Evolutionary conservation across 1,284 basidiomycete species (phyloP), one percentile per base, ranked within the genome.

Genomic region (Malassezia sympodialis): DNA sequence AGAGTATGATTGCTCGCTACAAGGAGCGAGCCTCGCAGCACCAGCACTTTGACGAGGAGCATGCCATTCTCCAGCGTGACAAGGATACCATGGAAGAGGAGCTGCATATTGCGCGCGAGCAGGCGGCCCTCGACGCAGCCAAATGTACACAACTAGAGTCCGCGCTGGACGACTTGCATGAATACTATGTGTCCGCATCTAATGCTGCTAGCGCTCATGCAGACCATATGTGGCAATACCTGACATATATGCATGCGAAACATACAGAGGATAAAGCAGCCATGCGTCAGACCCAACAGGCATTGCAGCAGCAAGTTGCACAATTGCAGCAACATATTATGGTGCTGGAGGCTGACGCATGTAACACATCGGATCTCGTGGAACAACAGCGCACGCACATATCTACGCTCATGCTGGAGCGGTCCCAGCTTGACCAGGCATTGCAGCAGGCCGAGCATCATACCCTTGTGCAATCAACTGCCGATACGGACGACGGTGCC

Each of bases 21-120:
- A 56, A 56, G 30, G 48, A 56, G 27, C 53, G 53, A 17, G 47
- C 53, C 8, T 10, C 26, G 14, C 37, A 48, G 31, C 34, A 37
- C 34, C 27, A 37, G 21, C 32, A 31, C 8, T 23, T 37, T 26
- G 17, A 49, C 15, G 32, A 31, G 8, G 27, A 49, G 15, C 19
- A 30, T 14, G 46, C 17, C 23, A 15, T 19, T 7, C 23, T 49
- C 7, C 27, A 23, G 15, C 44, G 39, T 10, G 30, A 32, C 23
- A 21, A 41, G 17, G 52, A 47, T 24, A 31, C 40, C 21, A 17
- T 41, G 24, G 45, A 31, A 15, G 46, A 46, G 8, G 26, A 55
- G 30, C 21, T 41, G 14, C 30, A 39, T 15, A 14, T 6, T 15
- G 34, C 34, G 2, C 32, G 30, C 12, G 34, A 49, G 21, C 17